Conservation (phyloP, 1,284 basidiomycete genomes). For the Fomitopsis schrenkii region DNA sequence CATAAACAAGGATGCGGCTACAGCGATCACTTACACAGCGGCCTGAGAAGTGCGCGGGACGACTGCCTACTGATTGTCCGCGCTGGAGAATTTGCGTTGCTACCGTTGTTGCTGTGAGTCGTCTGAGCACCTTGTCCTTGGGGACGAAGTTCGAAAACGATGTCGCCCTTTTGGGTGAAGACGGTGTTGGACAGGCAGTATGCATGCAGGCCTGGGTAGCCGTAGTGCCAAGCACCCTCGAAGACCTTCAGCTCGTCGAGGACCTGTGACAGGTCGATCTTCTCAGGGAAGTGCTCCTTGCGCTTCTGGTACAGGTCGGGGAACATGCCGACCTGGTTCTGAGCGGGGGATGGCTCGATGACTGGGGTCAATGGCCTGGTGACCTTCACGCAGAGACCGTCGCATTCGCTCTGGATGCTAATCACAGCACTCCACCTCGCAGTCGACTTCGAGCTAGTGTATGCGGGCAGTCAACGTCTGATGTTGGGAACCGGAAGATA, state of each 20-base stretch:
- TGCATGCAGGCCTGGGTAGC: constrained; percentile 21
- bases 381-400: constrained; percentile 18
- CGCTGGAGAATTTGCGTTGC: background rate
- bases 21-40: background rate
- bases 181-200: constrained; percentile 27
- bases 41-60: background rate
- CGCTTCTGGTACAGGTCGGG: constrained; percentile 19
- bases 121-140: background rate
- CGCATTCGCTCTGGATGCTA: constrained; percentile 11
- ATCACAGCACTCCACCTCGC: constrained; percentile 20
- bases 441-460: constrained; percentile 16
- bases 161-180: constrained; percentile 29
- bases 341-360: constrained; percentile 7
- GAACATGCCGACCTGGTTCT: background rate
- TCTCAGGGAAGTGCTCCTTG: constrained; percentile 15
- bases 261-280: constrained; percentile 20
- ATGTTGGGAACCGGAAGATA: background rate
- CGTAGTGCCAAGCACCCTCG: constrained; percentile 27
- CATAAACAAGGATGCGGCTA: background rate
- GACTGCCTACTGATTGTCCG: background rate
- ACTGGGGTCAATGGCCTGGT: constrained; percentile 12
- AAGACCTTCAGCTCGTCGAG: constrained; percentile 24
- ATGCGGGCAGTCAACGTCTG: background rate
- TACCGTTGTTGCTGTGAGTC: background rate
- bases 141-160: constrained; percentile 29